Conservation (phyloP, 495 filamentous ascomycete species). For the Penicillium manginii region DNA sequence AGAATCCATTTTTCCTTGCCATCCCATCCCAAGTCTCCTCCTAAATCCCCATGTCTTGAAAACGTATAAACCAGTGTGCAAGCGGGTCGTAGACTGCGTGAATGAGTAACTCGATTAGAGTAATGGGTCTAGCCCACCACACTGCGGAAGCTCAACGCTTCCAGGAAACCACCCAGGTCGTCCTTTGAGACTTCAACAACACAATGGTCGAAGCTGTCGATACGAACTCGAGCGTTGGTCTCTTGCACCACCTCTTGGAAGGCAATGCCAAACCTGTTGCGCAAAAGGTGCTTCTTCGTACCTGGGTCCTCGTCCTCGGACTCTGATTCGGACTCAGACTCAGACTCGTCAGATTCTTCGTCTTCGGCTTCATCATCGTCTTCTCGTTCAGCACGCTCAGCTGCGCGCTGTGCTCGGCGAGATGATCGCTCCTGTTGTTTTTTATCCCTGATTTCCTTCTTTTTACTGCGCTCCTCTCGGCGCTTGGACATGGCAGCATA, state of each 20-base stretch:
- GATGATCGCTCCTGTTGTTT: conserved; percentile 66
- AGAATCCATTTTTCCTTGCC: conserved; percentile 21
- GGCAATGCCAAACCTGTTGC: conserved; percentile 90
- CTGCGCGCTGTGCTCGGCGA: conserved; percentile 52
- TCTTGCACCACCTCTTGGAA: conserved; percentile 95
- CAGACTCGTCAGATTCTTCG: conserved; percentile 65
- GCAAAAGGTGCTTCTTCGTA: conserved; percentile 64
- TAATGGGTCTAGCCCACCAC: conserved; percentile 71
- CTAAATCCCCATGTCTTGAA: conserved; percentile 20
- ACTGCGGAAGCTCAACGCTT: conserved; percentile 86
- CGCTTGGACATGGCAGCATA: conserved; percentile 65
- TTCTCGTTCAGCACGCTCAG: conserved; percentile 52
- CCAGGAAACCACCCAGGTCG: conserved; percentile 88
- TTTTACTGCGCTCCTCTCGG: conserved; percentile 64
- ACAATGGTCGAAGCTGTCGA: conserved; percentile 96
- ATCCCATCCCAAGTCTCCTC: conserved; percentile 15
- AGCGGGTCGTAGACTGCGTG: conserved; percentile 36
- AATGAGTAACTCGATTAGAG: conserved; percentile 13
- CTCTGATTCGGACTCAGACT: conserved; percentile 59
- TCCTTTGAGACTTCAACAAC: conserved; percentile 97
- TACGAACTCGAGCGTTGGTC: conserved; percentile 85
- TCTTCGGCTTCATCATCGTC: conserved; percentile 61
- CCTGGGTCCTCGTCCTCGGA: conserved; percentile 63
- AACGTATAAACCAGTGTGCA: conserved; percentile 21
- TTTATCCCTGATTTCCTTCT: conserved; percentile 60